These are phyloP conservation scores for Cladophialophora immunda DNA, from an alignment of 2,329 filamentous ascomycete species.

Conservation along the genomic window DNA sequence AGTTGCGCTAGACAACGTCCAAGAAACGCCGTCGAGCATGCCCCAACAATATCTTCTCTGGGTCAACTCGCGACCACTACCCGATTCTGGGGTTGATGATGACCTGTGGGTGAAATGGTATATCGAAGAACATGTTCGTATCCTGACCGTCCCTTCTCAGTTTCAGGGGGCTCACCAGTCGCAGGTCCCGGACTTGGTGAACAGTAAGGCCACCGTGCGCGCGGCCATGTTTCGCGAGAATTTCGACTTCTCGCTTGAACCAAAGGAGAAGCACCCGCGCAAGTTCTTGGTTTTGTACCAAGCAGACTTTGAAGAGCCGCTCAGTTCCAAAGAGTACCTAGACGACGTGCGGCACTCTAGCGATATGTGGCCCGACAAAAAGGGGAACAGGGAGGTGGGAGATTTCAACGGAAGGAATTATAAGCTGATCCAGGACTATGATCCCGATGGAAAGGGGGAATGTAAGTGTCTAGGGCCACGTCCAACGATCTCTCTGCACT, in stretches of 20 bases:
- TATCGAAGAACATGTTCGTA: slow-evolving; percentile 31
- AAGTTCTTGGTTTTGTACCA: slow-evolving; percentile 85
- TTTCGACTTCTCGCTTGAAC: slow-evolving; percentile 21
- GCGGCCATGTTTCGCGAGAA: slow-evolving; percentile 29
- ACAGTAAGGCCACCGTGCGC: slow-evolving; percentile 24
- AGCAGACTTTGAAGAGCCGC: slow-evolving; percentile 70
- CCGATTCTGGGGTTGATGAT: slow-evolving; percentile 27
- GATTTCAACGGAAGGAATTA: slow-evolving; percentile 76
- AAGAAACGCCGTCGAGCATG: slow-evolving; percentile 15
- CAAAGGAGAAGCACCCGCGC: slow-evolving; percentile 55
- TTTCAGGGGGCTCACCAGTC: not conserved
- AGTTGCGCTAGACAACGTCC: not conserved
- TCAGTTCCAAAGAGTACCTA: slow-evolving; percentile 74
- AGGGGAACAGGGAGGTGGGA: slow-evolving; percentile 69
- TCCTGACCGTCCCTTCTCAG: not conserved
- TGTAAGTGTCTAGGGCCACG: slow-evolving; percentile 20
- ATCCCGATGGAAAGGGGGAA: slow-evolving; percentile 63
- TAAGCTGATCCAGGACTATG: slow-evolving; percentile 67
- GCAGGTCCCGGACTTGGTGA: slow-evolving; percentile 30
- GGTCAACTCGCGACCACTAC: slow-evolving; percentile 30
- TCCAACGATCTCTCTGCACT: no score
- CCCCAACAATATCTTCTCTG: slow-evolving; percentile 25
- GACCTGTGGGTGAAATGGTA: slow-evolving; percentile 35
- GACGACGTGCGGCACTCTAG: slow-evolving; percentile 57
- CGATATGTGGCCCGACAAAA: slow-evolving; percentile 65